Conservation (phyloP, 768 basidiomycete genomes). For the Lactarius indigo region DNA sequence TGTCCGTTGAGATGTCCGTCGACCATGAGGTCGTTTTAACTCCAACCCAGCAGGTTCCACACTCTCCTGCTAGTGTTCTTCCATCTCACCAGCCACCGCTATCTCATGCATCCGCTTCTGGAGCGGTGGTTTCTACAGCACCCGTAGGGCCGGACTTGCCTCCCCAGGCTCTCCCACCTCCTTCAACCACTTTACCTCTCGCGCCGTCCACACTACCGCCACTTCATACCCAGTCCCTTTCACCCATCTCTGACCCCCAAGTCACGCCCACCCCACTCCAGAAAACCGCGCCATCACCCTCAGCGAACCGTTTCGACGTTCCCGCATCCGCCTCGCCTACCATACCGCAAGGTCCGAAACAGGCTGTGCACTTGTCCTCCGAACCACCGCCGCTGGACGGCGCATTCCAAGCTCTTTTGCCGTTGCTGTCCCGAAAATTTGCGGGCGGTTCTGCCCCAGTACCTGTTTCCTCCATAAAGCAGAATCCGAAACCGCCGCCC, state of each 20-base stretch:
- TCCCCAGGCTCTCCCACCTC: not conserved
- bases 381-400: not conserved
- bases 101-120: not conserved
- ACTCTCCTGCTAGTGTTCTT: not conserved
- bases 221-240: not conserved
- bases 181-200: not conserved
- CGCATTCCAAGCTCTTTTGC: not conserved
- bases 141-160: not conserved
- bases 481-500: not conserved
- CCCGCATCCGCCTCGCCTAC: not conserved
- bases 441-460: not conserved
- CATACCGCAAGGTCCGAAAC: not conserved
- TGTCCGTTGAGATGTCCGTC: not conserved
- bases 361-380: not conserved
- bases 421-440: not conserved
- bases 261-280: not conserved
- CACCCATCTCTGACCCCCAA: not conserved
- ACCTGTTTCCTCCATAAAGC: not conserved
- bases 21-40: not conserved
- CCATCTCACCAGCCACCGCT: not conserved
- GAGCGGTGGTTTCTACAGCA: not conserved
- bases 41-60: not conserved
- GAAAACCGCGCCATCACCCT: not conserved
- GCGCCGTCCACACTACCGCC: not conserved
- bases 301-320: not conserved